Evolutionary conservation across 2,329 filamentous ascomycete genomes (phyloP).

Genomic region (Calonectria hongkongensis): DNA sequence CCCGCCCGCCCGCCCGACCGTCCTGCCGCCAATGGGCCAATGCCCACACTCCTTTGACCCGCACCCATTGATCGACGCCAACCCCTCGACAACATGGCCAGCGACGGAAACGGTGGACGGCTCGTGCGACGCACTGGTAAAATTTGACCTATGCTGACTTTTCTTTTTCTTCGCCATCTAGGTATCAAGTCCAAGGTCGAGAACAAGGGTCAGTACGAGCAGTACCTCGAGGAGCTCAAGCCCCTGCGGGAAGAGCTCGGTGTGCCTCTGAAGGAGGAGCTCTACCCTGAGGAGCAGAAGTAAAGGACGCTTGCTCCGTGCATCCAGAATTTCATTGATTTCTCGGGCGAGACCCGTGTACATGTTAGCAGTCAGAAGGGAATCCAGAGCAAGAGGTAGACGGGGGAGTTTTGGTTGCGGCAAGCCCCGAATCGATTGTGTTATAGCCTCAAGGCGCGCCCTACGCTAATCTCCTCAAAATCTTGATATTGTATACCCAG

Average conservation of each 20-base stretch:
- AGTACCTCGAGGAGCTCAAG: constrained; percentile 96
- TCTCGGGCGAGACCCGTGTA: constrained; percentile 58
- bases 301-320: constrained; percentile 57
- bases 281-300: constrained; percentile 82
- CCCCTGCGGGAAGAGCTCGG: constrained; percentile 94
- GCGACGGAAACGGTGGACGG: constrained; percentile 24
- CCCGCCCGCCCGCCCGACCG: constrained; percentile 41
- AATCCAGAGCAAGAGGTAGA: constrained; percentile 56
- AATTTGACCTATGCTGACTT: constrained; percentile 45
- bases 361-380: constrained; percentile 59
- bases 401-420: constrained; percentile 55
- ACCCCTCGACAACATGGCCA: constrained; percentile 22
- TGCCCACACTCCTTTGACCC: constrained; percentile 20
- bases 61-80: constrained; percentile 40
- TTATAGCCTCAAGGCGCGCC: constrained; percentile 54
- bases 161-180: constrained; percentile 61
- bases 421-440: constrained; percentile 58
- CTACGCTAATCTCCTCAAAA: constrained; percentile 49
- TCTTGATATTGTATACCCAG: constrained; percentile 48
- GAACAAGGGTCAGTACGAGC: constrained; percentile 97
- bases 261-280: constrained; percentile 91
- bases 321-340: constrained; percentile 47
- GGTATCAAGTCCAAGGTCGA: constrained; percentile 99
- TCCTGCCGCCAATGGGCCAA: constrained; percentile 26
- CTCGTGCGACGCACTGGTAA: constrained; percentile 2